phyloP scores from a whole-genome alignment of 306 rosid species.

The Rosa multiflora region DNA sequence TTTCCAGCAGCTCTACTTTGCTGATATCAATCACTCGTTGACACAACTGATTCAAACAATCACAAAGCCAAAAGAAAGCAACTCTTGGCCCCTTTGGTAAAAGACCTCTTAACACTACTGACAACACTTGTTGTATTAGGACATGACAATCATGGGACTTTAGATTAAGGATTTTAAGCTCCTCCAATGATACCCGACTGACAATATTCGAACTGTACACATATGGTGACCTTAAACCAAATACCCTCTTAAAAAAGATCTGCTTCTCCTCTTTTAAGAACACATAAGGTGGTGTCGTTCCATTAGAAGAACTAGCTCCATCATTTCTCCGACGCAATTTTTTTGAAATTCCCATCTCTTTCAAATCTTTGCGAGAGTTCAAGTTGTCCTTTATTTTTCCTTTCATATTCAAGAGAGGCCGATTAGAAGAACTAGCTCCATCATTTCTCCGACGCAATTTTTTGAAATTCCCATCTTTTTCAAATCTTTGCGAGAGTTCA shows the following conservation, averaged over 20 bases:
- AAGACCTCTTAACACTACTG: neutral
- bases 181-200: neutral
- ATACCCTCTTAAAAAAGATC: neutral
- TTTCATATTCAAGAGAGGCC: no score
- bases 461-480: no score
- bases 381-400: neutral
- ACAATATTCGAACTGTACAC: neutral
- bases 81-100: neutral
- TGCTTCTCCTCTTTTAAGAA: neutral
- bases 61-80: neutral
- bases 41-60: neutral
- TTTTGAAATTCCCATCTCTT: neutral
- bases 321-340: neutral
- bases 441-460: no score
- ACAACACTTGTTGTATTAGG: neutral
- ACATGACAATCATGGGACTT: neutral
- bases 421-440: no score
- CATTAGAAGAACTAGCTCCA: neutral
- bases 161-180: neutral
- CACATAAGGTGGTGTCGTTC: neutral
- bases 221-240: neutral
- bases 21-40: neutral
- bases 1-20: neutral
- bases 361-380: neutral
- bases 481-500: no score